Percentiles rank a stretch among this genome's conserved stretches.
phyloP scores from a whole-genome alignment of 1,139 yeast species.

The Candida albicans region DNA sequence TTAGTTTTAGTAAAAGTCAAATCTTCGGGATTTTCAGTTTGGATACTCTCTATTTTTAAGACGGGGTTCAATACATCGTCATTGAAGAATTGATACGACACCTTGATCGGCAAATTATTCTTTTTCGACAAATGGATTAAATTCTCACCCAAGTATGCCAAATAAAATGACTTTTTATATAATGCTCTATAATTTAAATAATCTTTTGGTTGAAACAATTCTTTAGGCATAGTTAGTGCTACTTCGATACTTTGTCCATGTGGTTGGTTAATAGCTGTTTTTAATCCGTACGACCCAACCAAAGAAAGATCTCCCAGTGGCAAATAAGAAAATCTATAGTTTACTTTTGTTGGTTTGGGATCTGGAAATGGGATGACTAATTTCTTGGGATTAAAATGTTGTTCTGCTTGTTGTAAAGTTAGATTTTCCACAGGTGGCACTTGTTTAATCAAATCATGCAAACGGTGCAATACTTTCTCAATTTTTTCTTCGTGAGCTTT shows the following conservation, averaged over 20 bases:
- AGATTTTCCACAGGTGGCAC: conserved; percentile 57
- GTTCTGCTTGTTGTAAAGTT: conserved; percentile 54
- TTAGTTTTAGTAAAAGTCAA: conserved; percentile 65
- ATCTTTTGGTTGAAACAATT: conserved; percentile 80
- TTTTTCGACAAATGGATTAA: conserved; percentile 55
- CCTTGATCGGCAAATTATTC: conserved; percentile 55
- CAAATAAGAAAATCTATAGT: conserved; percentile 67
- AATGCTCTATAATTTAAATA: conserved; percentile 85
- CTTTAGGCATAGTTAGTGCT: conserved; percentile 76
- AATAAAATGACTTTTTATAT: conserved; percentile 84
- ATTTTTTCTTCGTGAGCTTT: conserved; percentile 65
- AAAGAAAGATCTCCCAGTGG: conserved; percentile 78
- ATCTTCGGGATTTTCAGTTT: conserved; percentile 48
- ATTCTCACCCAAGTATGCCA: conserved; percentile 73
- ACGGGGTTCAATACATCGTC: conserved; percentile 69
- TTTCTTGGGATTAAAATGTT: conserved; percentile 45
- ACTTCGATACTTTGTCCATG: conserved; percentile 71
- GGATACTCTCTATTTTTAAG: conserved; percentile 52
- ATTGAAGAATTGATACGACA: conserved; percentile 58
- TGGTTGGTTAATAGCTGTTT: conserved; percentile 59
- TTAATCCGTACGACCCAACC: conserved; percentile 87
- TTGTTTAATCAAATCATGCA: conserved; percentile 67
- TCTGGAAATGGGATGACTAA: conserved; percentile 83
- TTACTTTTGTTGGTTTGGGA: conserved; percentile 72
- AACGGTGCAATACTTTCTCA: conserved; percentile 74